Evolutionary conservation across 176 grass and related monocot genomes (phyloP).

Genomic region (Stipa capillata): DNA sequence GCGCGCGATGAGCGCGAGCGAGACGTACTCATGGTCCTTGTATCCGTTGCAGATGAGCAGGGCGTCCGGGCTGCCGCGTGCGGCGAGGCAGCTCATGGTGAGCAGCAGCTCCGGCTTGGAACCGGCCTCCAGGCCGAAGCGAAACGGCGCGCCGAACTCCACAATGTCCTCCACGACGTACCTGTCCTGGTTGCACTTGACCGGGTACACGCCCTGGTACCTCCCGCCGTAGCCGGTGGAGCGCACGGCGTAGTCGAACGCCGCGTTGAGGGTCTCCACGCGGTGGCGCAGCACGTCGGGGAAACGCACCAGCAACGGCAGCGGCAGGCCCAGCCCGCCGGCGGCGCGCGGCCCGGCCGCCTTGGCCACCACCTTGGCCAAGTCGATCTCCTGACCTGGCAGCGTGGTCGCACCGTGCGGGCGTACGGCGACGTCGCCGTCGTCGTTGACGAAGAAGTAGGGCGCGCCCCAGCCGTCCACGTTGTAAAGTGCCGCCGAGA

Average conservation of each 20-base stretch:
- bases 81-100: constrained; percentile 71
- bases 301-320: constrained; percentile 70
- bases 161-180: constrained; percentile 94
- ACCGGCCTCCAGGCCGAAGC: constrained; percentile 83
- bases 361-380: constrained; percentile 80
- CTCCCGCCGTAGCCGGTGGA: constrained; percentile 46
- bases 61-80: constrained; percentile 56
- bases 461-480: constrained; percentile 87
- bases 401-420: constrained; percentile 65
- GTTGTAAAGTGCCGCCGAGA: constrained; percentile 75
- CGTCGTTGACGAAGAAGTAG: constrained; percentile 79
- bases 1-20: constrained; percentile 64
- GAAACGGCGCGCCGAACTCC: constrained; percentile 67
- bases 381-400: constrained; percentile 72
- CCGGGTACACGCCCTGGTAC: constrained; percentile 95
- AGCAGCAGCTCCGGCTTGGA: constrained; percentile 93
- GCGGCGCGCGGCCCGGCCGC: constrained; percentile 13
- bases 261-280: constrained; percentile 63
- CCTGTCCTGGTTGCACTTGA: constrained; percentile 95
- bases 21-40: constrained; percentile 86
- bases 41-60: constrained; percentile 92
- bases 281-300: constrained; percentile 88
- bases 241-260: constrained; percentile 67
- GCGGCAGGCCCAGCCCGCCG: constrained; percentile 64
- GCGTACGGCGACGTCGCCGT: constrained; percentile 64